phyloP scores from a whole-genome alignment of 805 yeast genomes.

The Brettanomyces bruxellensis region DNA sequence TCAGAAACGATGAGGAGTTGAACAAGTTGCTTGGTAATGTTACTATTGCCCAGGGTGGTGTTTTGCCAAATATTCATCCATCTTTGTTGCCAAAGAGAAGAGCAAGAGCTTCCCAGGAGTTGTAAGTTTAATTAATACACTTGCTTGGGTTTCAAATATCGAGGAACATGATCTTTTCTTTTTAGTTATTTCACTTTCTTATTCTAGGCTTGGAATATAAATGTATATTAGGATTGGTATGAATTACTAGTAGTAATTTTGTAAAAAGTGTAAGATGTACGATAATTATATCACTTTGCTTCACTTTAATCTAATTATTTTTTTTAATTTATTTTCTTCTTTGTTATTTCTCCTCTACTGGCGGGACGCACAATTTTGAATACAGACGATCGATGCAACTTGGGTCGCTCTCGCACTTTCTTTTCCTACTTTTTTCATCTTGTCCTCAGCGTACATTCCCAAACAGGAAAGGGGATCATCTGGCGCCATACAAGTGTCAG shows the following conservation, averaged over 20 bases:
- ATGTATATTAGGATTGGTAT: conserved; percentile 14
- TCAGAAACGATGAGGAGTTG: conserved; percentile 92
- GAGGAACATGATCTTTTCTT: conserved; percentile 1
- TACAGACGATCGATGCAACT: too few relatives aligned
- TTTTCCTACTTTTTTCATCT: too few relatives aligned
- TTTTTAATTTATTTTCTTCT: too few relatives aligned
- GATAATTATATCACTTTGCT: too few relatives aligned
- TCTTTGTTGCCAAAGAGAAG: conserved; percentile 67
- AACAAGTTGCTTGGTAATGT: conserved; percentile 89
- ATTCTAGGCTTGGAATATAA: conserved; percentile 3
- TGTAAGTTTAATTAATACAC: conserved; percentile 25
- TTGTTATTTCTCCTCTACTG: too few relatives aligned
- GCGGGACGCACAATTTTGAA: too few relatives aligned
- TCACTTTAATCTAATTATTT: too few relatives aligned
- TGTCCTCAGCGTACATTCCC: too few relatives aligned
- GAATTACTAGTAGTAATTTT: too few relatives aligned
- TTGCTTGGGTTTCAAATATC: not conserved
- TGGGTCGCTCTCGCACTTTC: not conserved
- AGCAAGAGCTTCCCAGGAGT: conserved; percentile 52
- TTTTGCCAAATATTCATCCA: conserved; percentile 93
- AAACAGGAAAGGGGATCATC: not conserved
- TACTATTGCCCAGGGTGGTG: conserved; percentile 99
- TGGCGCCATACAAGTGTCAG: not conserved
- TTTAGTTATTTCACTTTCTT: conserved; percentile 1
- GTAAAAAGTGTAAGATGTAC: too few relatives aligned